These are phyloP conservation scores for Secale cereale DNA, from an alignment of 176 grass and related monocot genomes.

Conservation along the genomic window DNA sequence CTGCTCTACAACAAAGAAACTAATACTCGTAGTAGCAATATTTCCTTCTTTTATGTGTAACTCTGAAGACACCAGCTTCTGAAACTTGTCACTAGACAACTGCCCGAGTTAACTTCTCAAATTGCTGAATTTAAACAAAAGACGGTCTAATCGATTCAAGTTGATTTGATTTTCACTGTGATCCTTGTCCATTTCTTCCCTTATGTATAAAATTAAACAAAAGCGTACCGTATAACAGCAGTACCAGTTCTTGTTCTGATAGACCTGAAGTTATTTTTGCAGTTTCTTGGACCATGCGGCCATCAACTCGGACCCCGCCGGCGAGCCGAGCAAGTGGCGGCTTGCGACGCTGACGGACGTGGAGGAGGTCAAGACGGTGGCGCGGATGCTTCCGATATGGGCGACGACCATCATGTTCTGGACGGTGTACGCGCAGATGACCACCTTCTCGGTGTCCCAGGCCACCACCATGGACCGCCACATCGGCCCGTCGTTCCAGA, in stretches of 20 bases:
- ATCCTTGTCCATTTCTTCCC: neutral
- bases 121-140: neutral
- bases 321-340: conserved; percentile 51
- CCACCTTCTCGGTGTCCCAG: conserved; percentile 91
- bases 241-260: neutral
- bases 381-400: conserved; percentile 85
- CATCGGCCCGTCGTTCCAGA: conserved; percentile 60
- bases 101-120: neutral
- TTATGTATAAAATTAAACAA: no score
- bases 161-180: neutral
- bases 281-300: conserved; percentile 92
- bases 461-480: conserved; percentile 87
- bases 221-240: no score
- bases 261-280: neutral
- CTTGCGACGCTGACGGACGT: conserved; percentile 82
- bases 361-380: conserved; percentile 84
- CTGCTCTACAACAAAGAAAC: neutral
- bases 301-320: conserved; percentile 39
- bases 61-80: neutral
- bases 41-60: neutral
- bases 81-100: neutral
- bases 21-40: neutral
- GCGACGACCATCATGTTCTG: conserved; percentile 97
- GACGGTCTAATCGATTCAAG: neutral
- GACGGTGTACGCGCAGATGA: conserved; percentile 97